Base-by-base conservation (phyloP, 176 grass and related monocot genomes). In the Carex parvula region DNA sequence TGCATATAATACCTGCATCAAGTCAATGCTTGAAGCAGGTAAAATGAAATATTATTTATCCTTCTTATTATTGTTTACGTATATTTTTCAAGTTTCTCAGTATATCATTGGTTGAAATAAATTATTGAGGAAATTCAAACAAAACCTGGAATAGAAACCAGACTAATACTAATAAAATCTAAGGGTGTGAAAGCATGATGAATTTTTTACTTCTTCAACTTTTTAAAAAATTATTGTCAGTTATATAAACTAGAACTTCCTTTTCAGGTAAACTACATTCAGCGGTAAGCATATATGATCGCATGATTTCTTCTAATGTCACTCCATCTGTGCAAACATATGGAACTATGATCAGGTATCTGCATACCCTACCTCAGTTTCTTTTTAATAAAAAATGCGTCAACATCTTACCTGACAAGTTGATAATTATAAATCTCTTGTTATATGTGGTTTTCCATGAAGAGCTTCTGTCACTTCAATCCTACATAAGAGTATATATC, bases 311-410 rank as follows among this genome's bases (percentile, higher is more conserved):
- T 83, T 91, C 84, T 86, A 82, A 71, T 18, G 76, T 93, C 79
- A 16, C 84, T 81, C 86, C 35, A 14, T 94, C 95, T 5, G 78
- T 90, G 84, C 91, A 93, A 84, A 98, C 95, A 81, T 91, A 93
- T 33, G 92, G 94, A 69, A 89, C 92, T 79, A 94, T 98, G 95
- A 98, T 98, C 84, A 98, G 92, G 95, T 98, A 91, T 73, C 79
- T 58, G 17, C 72, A 55, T 55, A 54, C 48, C 14, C 22, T 21
- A 48, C 20, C 3, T 72, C 24, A 32, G 21, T 46, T 50, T 76
- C 26, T 8, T 42, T 2, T 32, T 16, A 55, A 16, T 32, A 15
- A 76, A 30, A 54, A 17, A 8, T 55, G 44, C 5, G 2, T 55
- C 72, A 16, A 32, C 20, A 52, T 54, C 26, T 54, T 52, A 72